These are phyloP conservation scores for Mortierella claussenii DNA, from an alignment of 192 early-diverging fungal species.

Conservation along the genomic window DNA sequence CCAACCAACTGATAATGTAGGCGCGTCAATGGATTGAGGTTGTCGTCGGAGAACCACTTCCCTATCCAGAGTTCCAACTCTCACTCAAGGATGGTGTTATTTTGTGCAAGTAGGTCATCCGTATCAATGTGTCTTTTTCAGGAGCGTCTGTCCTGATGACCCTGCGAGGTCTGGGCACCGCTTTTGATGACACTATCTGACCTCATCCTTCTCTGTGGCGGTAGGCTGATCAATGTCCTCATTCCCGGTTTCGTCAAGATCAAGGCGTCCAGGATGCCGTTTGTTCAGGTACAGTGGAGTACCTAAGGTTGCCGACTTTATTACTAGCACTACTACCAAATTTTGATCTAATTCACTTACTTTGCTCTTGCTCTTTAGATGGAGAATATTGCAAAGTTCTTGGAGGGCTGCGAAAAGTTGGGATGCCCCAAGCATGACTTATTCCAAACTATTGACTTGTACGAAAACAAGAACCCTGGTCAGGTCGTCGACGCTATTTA, in stretches of 20 bases:
- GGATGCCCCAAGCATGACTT: conserved; percentile 78
- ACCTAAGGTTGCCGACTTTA: no score
- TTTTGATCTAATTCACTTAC: no score
- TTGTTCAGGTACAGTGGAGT: conserved; percentile 64
- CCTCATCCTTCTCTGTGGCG: no score
- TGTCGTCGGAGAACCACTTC: conserved; percentile 65
- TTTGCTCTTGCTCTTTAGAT: conserved; percentile 68
- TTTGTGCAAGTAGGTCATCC: conserved; percentile 72
- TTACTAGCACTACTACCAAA: no score
- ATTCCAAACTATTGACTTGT: conserved; percentile 88
- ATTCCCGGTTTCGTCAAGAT: conserved; percentile 66
- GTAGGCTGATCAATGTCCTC: conserved; percentile 66
- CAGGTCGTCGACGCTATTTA: conserved; percentile 81
- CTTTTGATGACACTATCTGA: background rate
- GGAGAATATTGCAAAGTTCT: conserved; percentile 86
- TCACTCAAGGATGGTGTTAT: conserved; percentile 80
- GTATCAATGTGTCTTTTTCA: background rate
- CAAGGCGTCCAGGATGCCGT: conserved; percentile 75
- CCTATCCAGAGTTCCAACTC: conserved; percentile 66
- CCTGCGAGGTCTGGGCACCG: background rate
- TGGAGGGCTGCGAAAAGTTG: conserved; percentile 65
- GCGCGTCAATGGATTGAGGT: conserved; percentile 79
- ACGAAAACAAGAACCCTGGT: conserved; percentile 77
- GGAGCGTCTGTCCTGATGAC: no score
- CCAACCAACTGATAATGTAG: conserved; percentile 21